Base-by-base conservation (phyloP, 148 eudicot genomes). In the Camellia lanceoleosa region DNA sequence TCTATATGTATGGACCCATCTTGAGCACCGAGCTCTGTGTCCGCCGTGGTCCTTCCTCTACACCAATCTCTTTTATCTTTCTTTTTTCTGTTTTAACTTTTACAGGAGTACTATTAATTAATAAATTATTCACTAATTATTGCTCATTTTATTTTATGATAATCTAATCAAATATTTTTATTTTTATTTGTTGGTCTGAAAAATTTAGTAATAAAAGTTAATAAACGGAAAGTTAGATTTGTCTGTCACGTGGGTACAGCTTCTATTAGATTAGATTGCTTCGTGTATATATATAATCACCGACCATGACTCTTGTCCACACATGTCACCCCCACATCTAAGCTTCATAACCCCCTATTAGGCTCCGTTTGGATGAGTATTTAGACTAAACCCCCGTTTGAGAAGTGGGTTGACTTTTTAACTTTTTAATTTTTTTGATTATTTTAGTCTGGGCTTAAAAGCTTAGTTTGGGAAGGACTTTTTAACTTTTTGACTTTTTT, bases 1-100 rank as follows among this genome's bases (percentile, higher is more conserved):
- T 49, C 52, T 49, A 49, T 49, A 49, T 49, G 7, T 14, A 7
- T 42, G 71, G 51, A 0, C 73, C 55, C 23, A 4, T 74, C 87
- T 85, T 64, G 87, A 77, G 83, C 87, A 79, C 87, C 85, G 87
- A 76, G 83, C 82, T 12, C 61, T 30, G 30, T 30, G 30, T 30
- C 30, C 38, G 38, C 38, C 38, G 38, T 30, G 38, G 38, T 30
- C 38, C 38, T 30, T 30, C 38, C 38, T 30, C 38, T 30, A 30
- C 38, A 1, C 38, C 38, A 30, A 30, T 30, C 38, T 30, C 38
- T 30, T 30, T 30, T 30, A 30, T 30, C 38, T 30, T 30, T 30
- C 38, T 30, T 30, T 30, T 30, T 30, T 30, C 38, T 30, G 38
- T 30, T 30, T 30, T 30, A 30, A 30, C 38, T 30, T 30, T 30